These are phyloP conservation scores for Wallemia hederae DNA, from an alignment of 1,284 basidiomycete species.

Conservation along the genomic window DNA sequence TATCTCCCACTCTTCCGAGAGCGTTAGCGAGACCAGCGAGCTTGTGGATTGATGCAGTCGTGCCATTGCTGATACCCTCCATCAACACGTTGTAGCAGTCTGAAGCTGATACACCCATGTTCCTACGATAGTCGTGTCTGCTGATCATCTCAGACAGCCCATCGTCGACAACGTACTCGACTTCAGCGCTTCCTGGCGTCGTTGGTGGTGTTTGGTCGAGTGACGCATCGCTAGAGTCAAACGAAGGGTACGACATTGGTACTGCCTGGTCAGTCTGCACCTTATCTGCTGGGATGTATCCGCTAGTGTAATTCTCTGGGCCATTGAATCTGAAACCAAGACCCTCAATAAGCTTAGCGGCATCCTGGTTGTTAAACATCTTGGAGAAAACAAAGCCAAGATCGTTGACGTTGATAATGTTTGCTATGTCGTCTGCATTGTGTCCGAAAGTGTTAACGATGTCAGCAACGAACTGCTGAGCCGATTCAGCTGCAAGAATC, in stretches of 20 bases:
- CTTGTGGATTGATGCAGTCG: slow-evolving; percentile 25
- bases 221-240: not conserved
- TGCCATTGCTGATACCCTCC: slow-evolving; percentile 15
- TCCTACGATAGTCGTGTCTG: slow-evolving; percentile 1
- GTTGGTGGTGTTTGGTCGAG: not conserved
- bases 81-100: slow-evolving; percentile 19
- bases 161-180: not conserved
- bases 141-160: slow-evolving; percentile 1
- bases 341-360: not conserved
- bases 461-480: not conserved
- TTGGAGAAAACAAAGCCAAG: not conserved
- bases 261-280: not conserved
- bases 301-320: not conserved
- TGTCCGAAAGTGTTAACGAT: not conserved
- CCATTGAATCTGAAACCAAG: not conserved
- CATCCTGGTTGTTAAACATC: not conserved
- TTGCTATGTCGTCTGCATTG: not conserved
- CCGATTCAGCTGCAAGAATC: not conserved
- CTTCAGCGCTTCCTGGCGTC: not conserved
- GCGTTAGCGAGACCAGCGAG: slow-evolving; percentile 35
- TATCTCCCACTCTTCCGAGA: slow-evolving; percentile 31
- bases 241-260: not conserved
- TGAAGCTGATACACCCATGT: slow-evolving; percentile 1
- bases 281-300: slow-evolving; percentile 1
- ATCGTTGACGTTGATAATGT: not conserved